Evolutionary conservation across 148 eudicot genomes (phyloP).

Genomic region (Rhododendron molle): DNA sequence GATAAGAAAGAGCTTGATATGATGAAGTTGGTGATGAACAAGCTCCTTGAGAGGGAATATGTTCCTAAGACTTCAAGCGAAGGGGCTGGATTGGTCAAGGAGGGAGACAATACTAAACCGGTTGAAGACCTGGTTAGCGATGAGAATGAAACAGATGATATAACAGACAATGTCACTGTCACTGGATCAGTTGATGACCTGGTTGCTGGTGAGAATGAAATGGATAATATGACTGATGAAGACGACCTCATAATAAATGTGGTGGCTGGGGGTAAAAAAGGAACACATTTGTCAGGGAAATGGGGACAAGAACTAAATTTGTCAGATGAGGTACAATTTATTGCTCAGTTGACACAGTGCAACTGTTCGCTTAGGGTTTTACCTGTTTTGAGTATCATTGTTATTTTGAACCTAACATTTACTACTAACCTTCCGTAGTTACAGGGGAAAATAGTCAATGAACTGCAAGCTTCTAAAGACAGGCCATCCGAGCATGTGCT

Average conservation of each 20-base stretch:
- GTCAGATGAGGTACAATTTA: slow-evolving; percentile 37
- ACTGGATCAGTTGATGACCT: slow-evolving; percentile 17
- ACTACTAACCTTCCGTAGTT: neutral
- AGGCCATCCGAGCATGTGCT: slow-evolving; percentile 17
- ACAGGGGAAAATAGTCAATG: slow-evolving; percentile 29
- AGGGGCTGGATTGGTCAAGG: slow-evolving; percentile 13
- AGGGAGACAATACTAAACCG: slow-evolving; percentile 11
- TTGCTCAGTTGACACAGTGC: neutral
- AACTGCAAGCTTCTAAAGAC: slow-evolving; percentile 15
- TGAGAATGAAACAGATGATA: slow-evolving; percentile 27
- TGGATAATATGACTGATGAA: slow-evolving; percentile 43
- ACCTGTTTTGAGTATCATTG: neutral
- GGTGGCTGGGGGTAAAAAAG: slow-evolving; percentile 30
- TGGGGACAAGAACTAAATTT: slow-evolving; percentile 24
- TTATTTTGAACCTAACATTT: neutral
- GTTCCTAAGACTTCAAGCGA: slow-evolving; percentile 13
- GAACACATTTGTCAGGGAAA: slow-evolving; percentile 19
- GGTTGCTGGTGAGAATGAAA: slow-evolving; percentile 26
- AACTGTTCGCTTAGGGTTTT: neutral
- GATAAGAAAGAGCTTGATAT: slow-evolving; percentile 56
- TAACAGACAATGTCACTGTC: neutral
- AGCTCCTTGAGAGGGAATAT: slow-evolving; percentile 37
- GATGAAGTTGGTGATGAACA: slow-evolving; percentile 58
- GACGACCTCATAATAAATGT: slow-evolving; percentile 60
- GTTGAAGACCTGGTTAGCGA: slow-evolving; percentile 24